Percentiles rank a stretch among this genome's conserved stretches.
Evolutionary conservation across 139 green algal genomes (phyloP).

Genomic region (Chlorella sp.): DNA sequence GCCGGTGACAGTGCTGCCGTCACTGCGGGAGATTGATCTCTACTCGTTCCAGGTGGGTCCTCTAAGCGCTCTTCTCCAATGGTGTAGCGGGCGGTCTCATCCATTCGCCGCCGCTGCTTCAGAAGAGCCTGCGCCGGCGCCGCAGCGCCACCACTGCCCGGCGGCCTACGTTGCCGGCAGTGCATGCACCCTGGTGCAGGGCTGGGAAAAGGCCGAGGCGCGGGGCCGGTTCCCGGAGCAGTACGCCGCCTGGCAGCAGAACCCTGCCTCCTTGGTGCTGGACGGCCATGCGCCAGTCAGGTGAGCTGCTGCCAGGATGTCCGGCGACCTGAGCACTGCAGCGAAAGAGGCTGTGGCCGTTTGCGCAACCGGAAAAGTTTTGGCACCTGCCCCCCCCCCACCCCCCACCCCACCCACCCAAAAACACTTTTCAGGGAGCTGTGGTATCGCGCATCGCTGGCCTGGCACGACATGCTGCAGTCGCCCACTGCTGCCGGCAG

Average conservation of each 20-base stretch:
- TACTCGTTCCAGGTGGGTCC: conserved; percentile 90
- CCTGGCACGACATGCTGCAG: conserved; percentile 82
- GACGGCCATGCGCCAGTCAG: conserved; percentile 81
- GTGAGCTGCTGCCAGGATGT: no score
- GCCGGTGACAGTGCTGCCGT: conserved; percentile 41
- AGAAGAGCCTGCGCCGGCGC: not conserved
- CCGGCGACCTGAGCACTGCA: no score
- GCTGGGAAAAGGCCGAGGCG: conserved; percentile 86
- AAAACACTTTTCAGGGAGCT: conserved; percentile 74
- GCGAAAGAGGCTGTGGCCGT: no score
- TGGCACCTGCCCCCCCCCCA: no score
- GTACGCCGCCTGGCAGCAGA: conserved; percentile 81
- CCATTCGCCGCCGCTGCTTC: not conserved
- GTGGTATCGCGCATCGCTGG: conserved; percentile 85
- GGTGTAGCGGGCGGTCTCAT: no score
- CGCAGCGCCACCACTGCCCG: not conserved
- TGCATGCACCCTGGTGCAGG: conserved; percentile 53
- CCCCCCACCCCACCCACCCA: no score
- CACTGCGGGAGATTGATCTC: conserved; percentile 92
- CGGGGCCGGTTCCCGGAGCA: conserved; percentile 67
- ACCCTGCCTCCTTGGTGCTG: conserved; percentile 81
- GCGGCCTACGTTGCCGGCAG: not conserved
- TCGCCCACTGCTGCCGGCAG: not conserved
- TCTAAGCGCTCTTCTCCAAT: no score
- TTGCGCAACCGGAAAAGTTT: no score